Conservation (phyloP, 306 rosid species). For the Bauhinia variegata region DNA sequence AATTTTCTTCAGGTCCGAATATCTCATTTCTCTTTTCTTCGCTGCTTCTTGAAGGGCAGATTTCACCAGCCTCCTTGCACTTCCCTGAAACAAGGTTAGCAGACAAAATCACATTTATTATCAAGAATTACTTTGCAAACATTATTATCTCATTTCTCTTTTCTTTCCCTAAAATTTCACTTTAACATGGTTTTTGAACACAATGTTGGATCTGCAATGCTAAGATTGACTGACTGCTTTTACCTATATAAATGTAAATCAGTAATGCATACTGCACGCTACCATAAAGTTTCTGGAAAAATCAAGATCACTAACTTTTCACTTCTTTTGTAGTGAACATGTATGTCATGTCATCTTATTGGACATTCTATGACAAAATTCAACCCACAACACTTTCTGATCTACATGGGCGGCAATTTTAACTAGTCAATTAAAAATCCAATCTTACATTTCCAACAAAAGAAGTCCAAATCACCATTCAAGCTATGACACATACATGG, state of each 20-base stretch:
- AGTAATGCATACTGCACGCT: not conserved
- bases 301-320: not conserved
- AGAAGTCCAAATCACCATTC: not conserved
- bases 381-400: not conserved
- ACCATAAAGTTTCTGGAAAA: not conserved
- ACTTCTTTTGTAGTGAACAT: not conserved
- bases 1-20: conserved; percentile 91
- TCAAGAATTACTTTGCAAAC: not conserved
- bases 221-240: not conserved
- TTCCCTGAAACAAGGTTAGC: conserved; percentile 75
- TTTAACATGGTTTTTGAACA: too few species aligned
- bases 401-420: conserved; percentile 4
- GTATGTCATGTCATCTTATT: not conserved
- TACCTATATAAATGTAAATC: not conserved
- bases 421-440: not conserved
- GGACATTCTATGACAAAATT: conserved; percentile 13
- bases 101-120: conserved; percentile 11
- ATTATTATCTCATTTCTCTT: too few species aligned
- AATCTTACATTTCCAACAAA: not conserved
- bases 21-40: conserved; percentile 99
- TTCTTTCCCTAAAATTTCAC: too few species aligned
- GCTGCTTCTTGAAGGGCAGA: conserved; percentile 87
- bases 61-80: conserved; percentile 87
- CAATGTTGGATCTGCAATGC: too few species aligned
- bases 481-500: not conserved